These are phyloP conservation scores for Syzygium malaccense DNA, from an alignment of 441 rosid species.

Conservation along the genomic window DNA sequence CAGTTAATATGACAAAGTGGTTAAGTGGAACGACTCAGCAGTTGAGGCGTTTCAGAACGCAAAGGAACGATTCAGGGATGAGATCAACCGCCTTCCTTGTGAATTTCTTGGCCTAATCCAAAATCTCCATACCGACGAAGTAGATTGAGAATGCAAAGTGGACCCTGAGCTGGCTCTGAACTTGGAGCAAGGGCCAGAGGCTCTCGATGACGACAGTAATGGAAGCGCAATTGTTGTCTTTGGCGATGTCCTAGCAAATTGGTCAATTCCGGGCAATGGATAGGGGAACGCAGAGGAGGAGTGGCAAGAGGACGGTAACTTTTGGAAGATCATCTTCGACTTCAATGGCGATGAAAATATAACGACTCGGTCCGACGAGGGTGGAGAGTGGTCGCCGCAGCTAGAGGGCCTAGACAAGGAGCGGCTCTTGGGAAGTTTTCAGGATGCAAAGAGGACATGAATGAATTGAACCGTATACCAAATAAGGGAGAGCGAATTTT, in stretches of 20 bases:
- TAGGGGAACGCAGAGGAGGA: conserved; percentile 62
- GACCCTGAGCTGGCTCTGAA: conserved; percentile 34
- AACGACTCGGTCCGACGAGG: no score
- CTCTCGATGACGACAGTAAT: conserved; percentile 1
- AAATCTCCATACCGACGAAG: conserved; percentile 34
- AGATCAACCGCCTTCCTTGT: conserved; percentile 33
- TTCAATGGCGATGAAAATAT: conserved; percentile 10
- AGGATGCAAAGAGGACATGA: no score
- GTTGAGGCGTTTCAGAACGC: conserved; percentile 46
- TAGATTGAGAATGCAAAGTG: conserved; percentile 36
- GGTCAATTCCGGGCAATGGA: conserved; percentile 38
- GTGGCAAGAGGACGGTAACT: conserved; percentile 8
- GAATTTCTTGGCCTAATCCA: conserved; percentile 38
- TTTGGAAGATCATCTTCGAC: conserved; percentile 1
- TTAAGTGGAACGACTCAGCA: conserved; percentile 61
- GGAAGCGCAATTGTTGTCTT: conserved; percentile 36
- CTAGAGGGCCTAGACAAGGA: no score
- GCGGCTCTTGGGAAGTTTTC: no score
- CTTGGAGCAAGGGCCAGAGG: conserved; percentile 33
- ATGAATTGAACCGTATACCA: no score
- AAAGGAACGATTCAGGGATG: conserved; percentile 38
- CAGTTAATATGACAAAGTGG: conserved; percentile 39
- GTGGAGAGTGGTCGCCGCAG: no score
- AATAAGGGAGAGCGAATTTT: no score
- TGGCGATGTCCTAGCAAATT: conserved; percentile 26